Evolutionary conservation across 2,329 filamentous ascomycete species (phyloP).

Genomic region (Colletotrichum eleusines): DNA sequence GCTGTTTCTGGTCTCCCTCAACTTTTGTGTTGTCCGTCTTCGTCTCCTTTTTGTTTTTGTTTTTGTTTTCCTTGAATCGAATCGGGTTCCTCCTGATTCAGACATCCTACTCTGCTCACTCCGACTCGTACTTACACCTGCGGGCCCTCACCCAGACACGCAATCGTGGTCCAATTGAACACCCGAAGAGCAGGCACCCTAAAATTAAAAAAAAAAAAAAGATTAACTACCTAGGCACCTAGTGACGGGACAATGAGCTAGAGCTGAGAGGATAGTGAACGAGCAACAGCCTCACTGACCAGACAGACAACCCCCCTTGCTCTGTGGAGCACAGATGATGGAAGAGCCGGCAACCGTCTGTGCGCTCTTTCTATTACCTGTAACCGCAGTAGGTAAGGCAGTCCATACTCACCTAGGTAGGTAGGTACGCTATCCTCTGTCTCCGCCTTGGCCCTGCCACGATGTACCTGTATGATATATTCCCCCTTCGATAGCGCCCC

Average conservation of each 20-base stretch:
- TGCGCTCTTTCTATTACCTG: no score
- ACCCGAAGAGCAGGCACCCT: neutral
- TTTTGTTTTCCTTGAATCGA: no score
- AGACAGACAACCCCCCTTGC: conserved; percentile 2
- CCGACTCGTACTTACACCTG: no score
- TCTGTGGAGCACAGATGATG: conserved; percentile 29
- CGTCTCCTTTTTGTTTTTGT: neutral
- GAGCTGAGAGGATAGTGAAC: conserved; percentile 7
- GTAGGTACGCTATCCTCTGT: no score
- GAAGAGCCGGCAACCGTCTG: conserved; percentile 14
- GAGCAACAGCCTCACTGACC: neutral
- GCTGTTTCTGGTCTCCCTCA: neutral
- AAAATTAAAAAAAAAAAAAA: neutral
- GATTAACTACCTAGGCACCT: no score
- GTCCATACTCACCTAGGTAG: no score
- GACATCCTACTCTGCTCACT: neutral
- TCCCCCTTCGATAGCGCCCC: neutral
- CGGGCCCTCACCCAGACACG: neutral
- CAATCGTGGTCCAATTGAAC: neutral
- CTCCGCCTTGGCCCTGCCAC: neutral
- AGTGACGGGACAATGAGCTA: neutral
- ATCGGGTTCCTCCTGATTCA: neutral
- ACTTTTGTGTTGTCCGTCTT: neutral
- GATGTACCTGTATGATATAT: no score
- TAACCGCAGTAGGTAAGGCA: no score